These are phyloP conservation scores for Gossypium thurberi DNA, from an alignment of 345 rosid species.

Conservation along the genomic window DNA sequence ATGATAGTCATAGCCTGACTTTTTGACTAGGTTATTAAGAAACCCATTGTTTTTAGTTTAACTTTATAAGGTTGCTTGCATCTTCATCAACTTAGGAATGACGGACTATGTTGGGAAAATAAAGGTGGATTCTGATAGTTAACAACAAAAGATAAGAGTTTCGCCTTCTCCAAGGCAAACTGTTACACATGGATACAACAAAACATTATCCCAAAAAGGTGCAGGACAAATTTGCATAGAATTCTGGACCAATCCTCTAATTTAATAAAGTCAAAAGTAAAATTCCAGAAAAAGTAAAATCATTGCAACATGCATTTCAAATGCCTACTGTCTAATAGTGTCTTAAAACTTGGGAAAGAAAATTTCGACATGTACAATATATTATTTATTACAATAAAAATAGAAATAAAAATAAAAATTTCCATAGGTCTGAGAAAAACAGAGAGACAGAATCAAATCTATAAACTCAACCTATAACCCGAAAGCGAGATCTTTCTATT, in stretches of 20 bases:
- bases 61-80: no score
- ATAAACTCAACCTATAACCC: constrained; percentile 7
- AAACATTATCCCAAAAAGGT: no score
- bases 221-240: background rate
- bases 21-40: no score
- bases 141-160: no score
- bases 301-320: background rate
- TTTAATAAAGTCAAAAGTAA: background rate
- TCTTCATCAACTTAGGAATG: no score
- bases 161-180: no score
- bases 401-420: background rate
- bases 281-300: background rate
- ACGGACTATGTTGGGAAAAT: no score
- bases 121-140: no score
- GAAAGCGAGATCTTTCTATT: constrained; percentile 8
- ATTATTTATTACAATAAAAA: background rate
- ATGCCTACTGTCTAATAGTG: background rate
- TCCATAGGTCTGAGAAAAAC: background rate
- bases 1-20: no score
- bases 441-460: background rate
- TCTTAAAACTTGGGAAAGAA: background rate
- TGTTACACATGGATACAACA: no score
- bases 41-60: no score
- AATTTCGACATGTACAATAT: background rate
- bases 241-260: background rate